A percentile compares a stretch with the other conserved stretches of the same genome.
Conservation (phyloP, 225 moss, liverwort and hornwort species). For the Physcomitrium patens region DNA sequence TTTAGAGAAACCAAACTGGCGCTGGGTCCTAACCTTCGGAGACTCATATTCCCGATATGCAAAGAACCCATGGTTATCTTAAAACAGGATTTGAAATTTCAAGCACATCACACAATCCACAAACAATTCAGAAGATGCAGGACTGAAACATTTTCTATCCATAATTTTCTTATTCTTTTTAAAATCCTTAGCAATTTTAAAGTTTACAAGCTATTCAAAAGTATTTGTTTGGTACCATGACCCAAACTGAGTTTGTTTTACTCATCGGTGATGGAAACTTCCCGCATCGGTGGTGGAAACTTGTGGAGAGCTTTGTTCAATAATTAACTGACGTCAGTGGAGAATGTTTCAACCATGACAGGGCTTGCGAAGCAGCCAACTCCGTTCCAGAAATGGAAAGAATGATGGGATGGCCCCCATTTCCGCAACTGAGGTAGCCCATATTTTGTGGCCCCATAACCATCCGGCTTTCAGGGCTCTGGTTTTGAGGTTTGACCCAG, state of each 20-base stretch:
- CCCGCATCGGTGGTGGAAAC: too few relatives aligned
- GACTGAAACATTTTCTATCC: too few relatives aligned
- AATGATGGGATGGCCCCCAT: neutral
- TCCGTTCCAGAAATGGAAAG: neutral
- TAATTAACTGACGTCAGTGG: neutral
- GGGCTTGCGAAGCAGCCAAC: neutral
- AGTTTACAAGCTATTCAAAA: neutral
- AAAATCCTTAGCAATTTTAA: neutral
- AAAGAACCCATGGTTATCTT: too few relatives aligned
- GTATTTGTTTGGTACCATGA: too few relatives aligned
- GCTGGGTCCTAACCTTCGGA: too few relatives aligned
- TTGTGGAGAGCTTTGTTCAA: too few relatives aligned
- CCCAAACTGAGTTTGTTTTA: too few relatives aligned
- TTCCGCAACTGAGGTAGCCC: neutral
- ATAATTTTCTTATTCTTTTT: neutral
- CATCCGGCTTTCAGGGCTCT: neutral
- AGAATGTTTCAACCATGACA: conserved; percentile 28
- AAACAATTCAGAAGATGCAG: too few relatives aligned
- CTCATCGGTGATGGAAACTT: too few relatives aligned
- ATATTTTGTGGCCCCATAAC: neutral
- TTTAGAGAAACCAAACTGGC: neutral
- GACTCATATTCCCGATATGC: too few relatives aligned
- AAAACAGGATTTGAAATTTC: too few relatives aligned
- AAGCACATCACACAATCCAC: too few relatives aligned
- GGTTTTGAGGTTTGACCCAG: conserved; percentile 15